phyloP scores from a whole-genome alignment of 768 basidiomycete genomes.

The Tylopilus rubrobrunneus region DNA sequence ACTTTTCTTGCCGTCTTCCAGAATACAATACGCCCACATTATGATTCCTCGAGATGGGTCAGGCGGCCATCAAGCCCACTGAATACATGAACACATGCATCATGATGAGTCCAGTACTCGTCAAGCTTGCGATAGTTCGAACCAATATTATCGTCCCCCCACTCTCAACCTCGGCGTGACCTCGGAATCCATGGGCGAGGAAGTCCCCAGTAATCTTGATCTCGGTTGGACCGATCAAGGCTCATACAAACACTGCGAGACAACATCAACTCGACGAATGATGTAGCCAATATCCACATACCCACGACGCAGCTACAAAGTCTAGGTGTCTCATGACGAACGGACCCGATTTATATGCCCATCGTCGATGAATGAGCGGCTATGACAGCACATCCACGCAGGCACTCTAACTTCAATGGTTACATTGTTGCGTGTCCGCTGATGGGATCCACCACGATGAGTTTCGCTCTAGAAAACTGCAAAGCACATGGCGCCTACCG shows the following conservation, averaged over 20 bases:
- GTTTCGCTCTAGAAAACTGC: too few species aligned
- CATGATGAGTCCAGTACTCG: background rate
- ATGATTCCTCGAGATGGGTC: too few species aligned
- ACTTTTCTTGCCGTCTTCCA: too few species aligned
- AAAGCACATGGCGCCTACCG: background rate
- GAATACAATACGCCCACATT: too few species aligned
- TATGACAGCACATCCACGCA: conserved; percentile 1
- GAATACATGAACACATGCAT: too few species aligned
- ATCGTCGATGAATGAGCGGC: background rate
- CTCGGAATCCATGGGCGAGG: background rate
- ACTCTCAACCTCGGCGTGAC: background rate
- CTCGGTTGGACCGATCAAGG: background rate
- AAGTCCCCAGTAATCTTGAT: background rate
- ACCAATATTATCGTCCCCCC: background rate
- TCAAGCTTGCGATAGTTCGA: background rate
- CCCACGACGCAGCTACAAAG: too few species aligned
- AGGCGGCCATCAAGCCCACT: too few species aligned
- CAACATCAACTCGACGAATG: background rate
- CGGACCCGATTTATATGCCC: background rate
- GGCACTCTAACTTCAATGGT: background rate
- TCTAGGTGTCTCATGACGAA: background rate
- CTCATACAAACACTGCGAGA: background rate
- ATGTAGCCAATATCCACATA: background rate
- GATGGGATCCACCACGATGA: background rate
- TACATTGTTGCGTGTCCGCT: background rate